Conservation (phyloP, 257 asterid genomes). For the Nicotiana knightiana region DNA sequence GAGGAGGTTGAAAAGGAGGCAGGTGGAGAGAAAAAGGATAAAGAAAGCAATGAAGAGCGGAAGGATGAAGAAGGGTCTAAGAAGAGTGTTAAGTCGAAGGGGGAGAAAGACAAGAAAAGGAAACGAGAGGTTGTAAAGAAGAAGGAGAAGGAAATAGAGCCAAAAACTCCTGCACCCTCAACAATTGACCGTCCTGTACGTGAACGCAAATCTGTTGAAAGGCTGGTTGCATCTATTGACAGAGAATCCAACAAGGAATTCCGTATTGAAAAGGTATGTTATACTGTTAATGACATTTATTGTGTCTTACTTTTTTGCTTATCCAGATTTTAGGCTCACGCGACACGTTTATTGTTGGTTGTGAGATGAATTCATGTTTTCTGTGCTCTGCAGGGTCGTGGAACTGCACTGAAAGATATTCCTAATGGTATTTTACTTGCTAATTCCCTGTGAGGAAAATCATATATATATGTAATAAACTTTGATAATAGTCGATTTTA, state of each 20-base stretch:
- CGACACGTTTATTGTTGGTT: not conserved
- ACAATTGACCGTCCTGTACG: conserved; percentile 82
- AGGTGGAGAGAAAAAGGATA: conserved; percentile 26
- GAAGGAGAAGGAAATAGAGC: conserved; percentile 39
- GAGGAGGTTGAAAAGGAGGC: conserved; percentile 27
- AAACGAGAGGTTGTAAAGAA: conserved; percentile 32
- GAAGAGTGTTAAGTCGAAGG: conserved; percentile 49
- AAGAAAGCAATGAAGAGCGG: conserved; percentile 29
- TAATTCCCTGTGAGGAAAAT: not conserved
- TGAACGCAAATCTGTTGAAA: conserved; percentile 86
- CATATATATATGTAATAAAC: no score
- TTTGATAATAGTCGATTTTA: no score
- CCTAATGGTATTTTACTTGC: conserved; percentile 64
- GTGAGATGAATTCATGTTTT: not conserved
- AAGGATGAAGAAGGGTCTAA: conserved; percentile 34
- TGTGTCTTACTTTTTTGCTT: not conserved
- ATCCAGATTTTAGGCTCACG: not conserved
- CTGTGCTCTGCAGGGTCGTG: conserved; percentile 68
- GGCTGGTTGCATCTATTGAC: conserved; percentile 79
- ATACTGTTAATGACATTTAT: not conserved
- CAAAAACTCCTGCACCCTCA: conserved; percentile 53
- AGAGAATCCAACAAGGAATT: conserved; percentile 58
- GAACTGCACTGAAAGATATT: conserved; percentile 88
- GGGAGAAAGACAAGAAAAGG: conserved; percentile 29
- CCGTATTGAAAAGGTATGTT: conserved; percentile 66